Evolutionary conservation across 1,139 yeast genomes (phyloP), one percentile per base, ranked within the genome.

Genomic region (Yamadazyma triangularis): DNA sequence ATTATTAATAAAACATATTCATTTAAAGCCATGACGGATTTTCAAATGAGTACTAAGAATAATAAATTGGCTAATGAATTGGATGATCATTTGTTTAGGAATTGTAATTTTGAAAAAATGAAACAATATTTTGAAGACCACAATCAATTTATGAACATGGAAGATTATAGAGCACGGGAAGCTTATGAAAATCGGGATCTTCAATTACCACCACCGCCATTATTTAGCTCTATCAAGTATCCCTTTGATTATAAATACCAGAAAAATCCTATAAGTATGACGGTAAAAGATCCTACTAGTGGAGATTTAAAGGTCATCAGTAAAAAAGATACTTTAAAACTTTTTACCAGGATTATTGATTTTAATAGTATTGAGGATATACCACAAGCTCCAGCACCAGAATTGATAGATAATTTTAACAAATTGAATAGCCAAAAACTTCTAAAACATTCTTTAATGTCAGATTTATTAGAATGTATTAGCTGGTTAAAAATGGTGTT

Each of bases 1-100:
- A 70, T 87, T 12, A 66, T 88, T 14, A 77, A 79, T 44, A 74
- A 77, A 38, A 83, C 83, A 12, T 82, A 78, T 47, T 74, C 85
- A 43, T 91, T 89, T 53, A 73, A 95, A 44, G 87, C 85, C 36
- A 76, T 91, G 67, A 79, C 91, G 1, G 98, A 91, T 56, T 91
- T 87, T 52, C 98, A 89, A 52, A 73, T 77, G 39, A 62, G 73
- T 21, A 74, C 89, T 13, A 73, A 71, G 33, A 70, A 75, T 41
- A 81, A 84, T 10, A 49, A 62, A 2, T 67, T 77, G 40, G 56
- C 56, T 8, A 68, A 64, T 36, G 56, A 57, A 10, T 58, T 60
- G 37, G 55, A 58, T 29, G 39, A 49, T 9, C 32, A 45, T 4
- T 41, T 63, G 10, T 40, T 60, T 6, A 39, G 53, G 23, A 48